Percentiles rank a stretch among this genome's conserved stretches.
Evolutionary conservation across 2,329 filamentous ascomycete genomes (phyloP).

Genomic region (Penicillium sp.): DNA sequence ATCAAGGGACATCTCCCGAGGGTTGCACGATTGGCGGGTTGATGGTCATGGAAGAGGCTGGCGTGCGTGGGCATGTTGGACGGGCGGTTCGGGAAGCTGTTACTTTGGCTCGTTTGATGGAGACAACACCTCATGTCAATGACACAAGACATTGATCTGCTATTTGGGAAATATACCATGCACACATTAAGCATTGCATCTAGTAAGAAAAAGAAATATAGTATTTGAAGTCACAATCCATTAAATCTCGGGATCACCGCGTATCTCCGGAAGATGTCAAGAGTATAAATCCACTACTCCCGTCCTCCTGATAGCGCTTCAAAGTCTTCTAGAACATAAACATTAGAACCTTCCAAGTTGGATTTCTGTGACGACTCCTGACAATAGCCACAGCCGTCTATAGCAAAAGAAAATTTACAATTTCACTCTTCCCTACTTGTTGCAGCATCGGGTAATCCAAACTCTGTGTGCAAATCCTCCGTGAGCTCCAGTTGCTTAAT

Average conservation of each 20-base stretch:
- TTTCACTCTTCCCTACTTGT: not conserved
- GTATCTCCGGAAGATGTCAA: not conserved
- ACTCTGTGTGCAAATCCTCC: not conserved
- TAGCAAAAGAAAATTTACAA: not conserved
- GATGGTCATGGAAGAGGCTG: constrained; percentile 58
- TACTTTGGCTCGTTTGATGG: constrained; percentile 56
- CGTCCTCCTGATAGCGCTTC: constrained; percentile 13
- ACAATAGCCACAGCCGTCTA: not conserved
- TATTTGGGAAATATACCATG: too few relatives aligned
- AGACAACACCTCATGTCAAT: constrained; percentile 30
- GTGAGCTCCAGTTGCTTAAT: constrained; percentile 30
- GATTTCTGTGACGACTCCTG: not conserved
- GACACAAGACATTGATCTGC: constrained; percentile 21
- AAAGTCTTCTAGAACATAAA: constrained; percentile 1
- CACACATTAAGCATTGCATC: not conserved
- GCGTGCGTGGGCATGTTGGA: constrained; percentile 53
- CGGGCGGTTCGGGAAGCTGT: constrained; percentile 60
- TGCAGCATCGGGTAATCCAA: constrained; percentile 48
- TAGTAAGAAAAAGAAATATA: not conserved
- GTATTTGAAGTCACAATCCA: not conserved
- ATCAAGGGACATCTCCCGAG: constrained; percentile 61
- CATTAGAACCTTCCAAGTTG: not conserved
- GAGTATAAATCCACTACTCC: constrained; percentile 3
- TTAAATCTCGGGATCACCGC: constrained; percentile 3
- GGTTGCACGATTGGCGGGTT: constrained; percentile 63